Evolutionary conservation across 1,139 yeast genomes (phyloP).

Genomic region (Zygosaccharomyces pseudobailii): DNA sequence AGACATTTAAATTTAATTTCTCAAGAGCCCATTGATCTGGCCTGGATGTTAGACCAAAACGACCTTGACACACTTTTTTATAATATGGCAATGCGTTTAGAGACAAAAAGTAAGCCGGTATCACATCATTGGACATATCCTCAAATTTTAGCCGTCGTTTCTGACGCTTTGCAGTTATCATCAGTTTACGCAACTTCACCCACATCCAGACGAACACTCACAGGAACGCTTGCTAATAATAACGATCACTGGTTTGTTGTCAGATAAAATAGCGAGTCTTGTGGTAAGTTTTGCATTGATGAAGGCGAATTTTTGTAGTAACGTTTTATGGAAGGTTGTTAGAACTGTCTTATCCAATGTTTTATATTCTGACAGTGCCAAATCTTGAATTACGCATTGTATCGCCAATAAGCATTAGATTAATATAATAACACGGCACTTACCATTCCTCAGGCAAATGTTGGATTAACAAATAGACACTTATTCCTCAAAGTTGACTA

Average conservation of each 20-base stretch:
- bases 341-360: too few species aligned
- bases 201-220: constrained; percentile 11
- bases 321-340: too few species aligned
- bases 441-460: too few species aligned
- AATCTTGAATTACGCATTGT: too few species aligned
- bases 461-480: too few species aligned
- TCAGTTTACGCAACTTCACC: constrained; percentile 13
- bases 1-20: constrained; percentile 17
- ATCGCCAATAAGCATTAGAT: too few species aligned
- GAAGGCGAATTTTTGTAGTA: too few species aligned
- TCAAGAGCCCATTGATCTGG: constrained; percentile 12
- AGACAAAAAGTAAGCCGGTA: constrained; percentile 11
- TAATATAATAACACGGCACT: too few species aligned
- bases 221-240: constrained; percentile 10
- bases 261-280: not conserved
- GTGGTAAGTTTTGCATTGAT: too few species aligned
- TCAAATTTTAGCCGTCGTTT: constrained; percentile 8
- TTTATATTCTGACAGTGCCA: too few species aligned
- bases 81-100: constrained; percentile 11
- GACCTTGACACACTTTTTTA: constrained; percentile 27
- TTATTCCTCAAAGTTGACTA: too few species aligned
- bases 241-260: constrained; percentile 15
- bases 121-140: constrained; percentile 8
- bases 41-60: constrained; percentile 18
- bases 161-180: constrained; percentile 9